Conservation (phyloP, 257 asterid species). For the Lycium ferocissimum region DNA sequence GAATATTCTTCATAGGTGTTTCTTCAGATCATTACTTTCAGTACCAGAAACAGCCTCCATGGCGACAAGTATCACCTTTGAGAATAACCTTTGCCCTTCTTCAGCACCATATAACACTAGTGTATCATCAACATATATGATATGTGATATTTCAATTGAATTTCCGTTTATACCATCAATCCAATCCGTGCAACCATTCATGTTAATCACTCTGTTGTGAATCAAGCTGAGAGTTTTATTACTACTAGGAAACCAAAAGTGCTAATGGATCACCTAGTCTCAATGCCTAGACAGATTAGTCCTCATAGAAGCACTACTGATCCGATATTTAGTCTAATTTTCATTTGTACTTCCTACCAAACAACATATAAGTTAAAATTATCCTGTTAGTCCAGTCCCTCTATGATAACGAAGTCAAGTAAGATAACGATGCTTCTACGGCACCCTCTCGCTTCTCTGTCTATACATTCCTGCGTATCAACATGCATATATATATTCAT, state of each 20-base stretch:
- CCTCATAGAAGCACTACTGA: neutral
- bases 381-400: neutral
- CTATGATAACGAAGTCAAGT: neutral
- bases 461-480: neutral
- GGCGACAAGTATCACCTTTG: slow-evolving; percentile 1
- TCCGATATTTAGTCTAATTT: neutral
- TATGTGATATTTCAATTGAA: slow-evolving; percentile 18
- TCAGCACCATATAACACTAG: neutral
- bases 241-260: neutral
- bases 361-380: neutral
- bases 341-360: neutral
- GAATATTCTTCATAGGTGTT: neutral
- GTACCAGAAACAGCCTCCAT: neutral
- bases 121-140: neutral
- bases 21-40: neutral
- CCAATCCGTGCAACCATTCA: neutral
- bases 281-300: neutral
- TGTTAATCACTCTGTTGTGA: neutral
- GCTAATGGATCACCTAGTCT: neutral
- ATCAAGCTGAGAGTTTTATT: slow-evolving; percentile 15
- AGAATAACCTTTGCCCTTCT: neutral
- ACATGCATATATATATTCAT: slow-evolving; percentile 2
- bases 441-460: neutral
- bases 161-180: neutral
- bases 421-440: slow-evolving; percentile 2